Evolutionary conservation across 805 yeast genomes (phyloP), one percentile per base, ranked within the genome.

Genomic region (Yamadazyma phyllophila): DNA sequence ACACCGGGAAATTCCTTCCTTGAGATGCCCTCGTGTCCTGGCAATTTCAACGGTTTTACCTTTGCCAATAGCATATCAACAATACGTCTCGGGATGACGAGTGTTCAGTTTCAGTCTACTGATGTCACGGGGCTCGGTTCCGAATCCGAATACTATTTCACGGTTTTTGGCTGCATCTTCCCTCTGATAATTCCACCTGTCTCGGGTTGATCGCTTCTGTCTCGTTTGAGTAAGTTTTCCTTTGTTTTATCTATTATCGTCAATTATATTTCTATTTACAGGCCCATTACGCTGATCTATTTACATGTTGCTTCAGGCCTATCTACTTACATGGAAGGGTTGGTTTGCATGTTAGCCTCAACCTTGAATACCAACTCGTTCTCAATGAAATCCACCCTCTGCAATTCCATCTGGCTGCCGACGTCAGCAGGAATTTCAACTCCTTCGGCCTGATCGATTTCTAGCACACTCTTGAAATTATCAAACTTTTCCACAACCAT

Each of bases 341-440:
- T n/a, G n/a, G n/a, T 41, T 26, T 34, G 32, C 52, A 52, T 33
- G 48, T n/a, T n/a, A n/a, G n/a, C n/a, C n/a, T n/a, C n/a, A n/a
- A 20, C 24, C 24, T 20, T 54, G 31, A 65, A 58, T 1, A 58
- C 48, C 13, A 70, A 44, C 34, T 64, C 67, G 46, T 67, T 64
- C 44, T 71, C 75, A 12, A 70, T 57, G 45, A 54, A 63, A 47
- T 71, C 75, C 9, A 69, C 54, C 37, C 54, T 60, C 4, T 47
- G 44, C 17, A 70, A 54, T 10, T 34, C 26, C 16, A 41, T 16
- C 4, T 17, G 17, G n/a, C 20, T 33, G 31, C 20, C 26, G 27
- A 27, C 14, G 16, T 36, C 31, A 8, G 26, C 13, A 38, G 58
- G 56, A 9, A 66, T 42, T 34, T 52, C 56, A 24, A 63, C 59